Percentiles rank a stretch among this genome's conserved stretches.
Conservation (phyloP, 768 basidiomycete species). For the Lanmaoa rubissima region DNA sequence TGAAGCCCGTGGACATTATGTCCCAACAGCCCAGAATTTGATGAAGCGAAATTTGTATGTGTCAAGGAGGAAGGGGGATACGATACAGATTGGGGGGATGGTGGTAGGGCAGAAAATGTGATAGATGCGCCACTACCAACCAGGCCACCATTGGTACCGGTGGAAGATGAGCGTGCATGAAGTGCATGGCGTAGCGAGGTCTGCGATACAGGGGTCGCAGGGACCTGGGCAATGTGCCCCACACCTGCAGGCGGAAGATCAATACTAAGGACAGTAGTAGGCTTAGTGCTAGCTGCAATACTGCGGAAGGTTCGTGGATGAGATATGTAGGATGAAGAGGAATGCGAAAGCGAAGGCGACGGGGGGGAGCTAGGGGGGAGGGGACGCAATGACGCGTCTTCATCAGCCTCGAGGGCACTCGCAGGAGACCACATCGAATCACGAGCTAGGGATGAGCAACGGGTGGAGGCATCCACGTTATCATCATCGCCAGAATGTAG, state of each 20-base stretch:
- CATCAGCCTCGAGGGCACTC: constrained; percentile 81
- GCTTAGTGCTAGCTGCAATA: constrained; percentile 87
- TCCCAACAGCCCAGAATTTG: constrained; percentile 34
- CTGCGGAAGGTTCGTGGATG: constrained; percentile 79
- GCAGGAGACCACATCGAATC: constrained; percentile 81
- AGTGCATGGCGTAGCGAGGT: constrained; percentile 49
- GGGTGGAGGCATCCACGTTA: constrained; percentile 47
- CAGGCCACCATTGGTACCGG: constrained; percentile 45
- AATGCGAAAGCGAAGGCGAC: constrained; percentile 82
- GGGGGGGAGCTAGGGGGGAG: constrained; percentile 86
- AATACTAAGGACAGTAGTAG: constrained; percentile 89
- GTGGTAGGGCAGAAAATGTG: constrained; percentile 70
- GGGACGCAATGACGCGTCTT: constrained; percentile 90
- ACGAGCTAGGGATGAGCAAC: constrained; percentile 59
- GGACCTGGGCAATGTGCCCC: constrained; percentile 90
- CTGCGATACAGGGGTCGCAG: constrained; percentile 55
- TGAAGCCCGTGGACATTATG: constrained; percentile 45
- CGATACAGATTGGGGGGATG: constrained; percentile 43
- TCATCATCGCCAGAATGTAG: constrained; percentile 37
- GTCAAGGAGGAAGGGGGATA: constrained; percentile 40
- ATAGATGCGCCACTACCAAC: constrained; percentile 56
- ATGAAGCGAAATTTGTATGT: constrained; percentile 17
- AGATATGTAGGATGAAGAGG: constrained; percentile 81
- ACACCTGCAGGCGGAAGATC: constrained; percentile 79
- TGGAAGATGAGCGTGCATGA: constrained; percentile 62